Evolutionary conservation across 148 eudicot genomes (phyloP), one percentile per base, ranked within the genome.

Genomic region (Talinum fruticosum): DNA sequence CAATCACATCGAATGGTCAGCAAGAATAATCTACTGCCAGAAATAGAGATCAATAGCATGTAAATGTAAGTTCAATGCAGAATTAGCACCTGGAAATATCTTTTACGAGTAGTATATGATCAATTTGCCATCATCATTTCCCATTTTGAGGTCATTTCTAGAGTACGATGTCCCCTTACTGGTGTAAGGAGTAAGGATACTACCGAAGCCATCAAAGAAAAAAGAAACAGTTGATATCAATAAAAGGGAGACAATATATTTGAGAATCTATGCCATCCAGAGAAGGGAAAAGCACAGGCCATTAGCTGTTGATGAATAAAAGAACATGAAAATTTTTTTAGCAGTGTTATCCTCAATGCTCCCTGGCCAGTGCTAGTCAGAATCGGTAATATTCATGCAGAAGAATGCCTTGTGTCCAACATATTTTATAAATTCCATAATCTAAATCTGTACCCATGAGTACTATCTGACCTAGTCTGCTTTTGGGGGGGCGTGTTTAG

Each of bases 111-210:
- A 92, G 84, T 71, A 92, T 75, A 89, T 85, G 75, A 87, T 79
- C 21, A 93, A 92, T 66, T 89, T 79, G 69, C 97, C 93, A 86
- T 92, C 93, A 86, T 92, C 97, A 76, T 92, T 92, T 78, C 88
- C 97, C 90, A 90, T 79, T 83, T 89, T 92, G 32, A 92, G 93
- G 79, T 92, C 97, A 78, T 84, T 89, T 84, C 86, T 90, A 0
- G 93, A 90, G 79, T 90, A 90, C 47, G 90, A 83, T 29, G 97
- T 92, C 84, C 90, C 97, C 83, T 92, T 93, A 79, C 90, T 90
- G 73, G 90, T 90, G 85, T 92, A 92, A 66, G 97, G 97, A 69
- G 93, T 88, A 84, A 92, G 82, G 84, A 89, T 92, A 76, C 92
- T 91, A 90, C 82, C 57, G 77, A 64, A 38, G 68, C 78, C 64